Evolutionary conservation across 805 yeast genomes (phyloP).

Genomic region (Kodamaea fukazawae): DNA sequence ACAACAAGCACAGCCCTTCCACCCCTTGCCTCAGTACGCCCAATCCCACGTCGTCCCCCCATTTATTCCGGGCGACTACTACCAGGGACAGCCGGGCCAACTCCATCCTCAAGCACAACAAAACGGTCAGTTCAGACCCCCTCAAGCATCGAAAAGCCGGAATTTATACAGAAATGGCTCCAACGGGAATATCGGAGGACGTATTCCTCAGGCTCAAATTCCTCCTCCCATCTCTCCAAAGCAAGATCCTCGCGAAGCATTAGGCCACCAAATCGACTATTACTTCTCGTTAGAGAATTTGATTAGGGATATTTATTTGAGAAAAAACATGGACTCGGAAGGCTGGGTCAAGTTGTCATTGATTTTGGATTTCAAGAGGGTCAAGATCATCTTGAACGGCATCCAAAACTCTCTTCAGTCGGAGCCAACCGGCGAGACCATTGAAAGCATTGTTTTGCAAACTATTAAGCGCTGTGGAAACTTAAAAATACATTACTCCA

Average conservation of each 20-base stretch:
- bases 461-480: slow-evolving; percentile 54
- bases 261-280: slow-evolving; percentile 72
- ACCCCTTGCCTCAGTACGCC: background rate
- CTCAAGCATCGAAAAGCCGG: too few relatives aligned
- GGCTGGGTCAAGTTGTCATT: slow-evolving; percentile 69
- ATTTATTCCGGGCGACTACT: too few relatives aligned
- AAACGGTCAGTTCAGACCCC: too few relatives aligned
- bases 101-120: slow-evolving; percentile 9
- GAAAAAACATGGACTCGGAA: slow-evolving; percentile 73
- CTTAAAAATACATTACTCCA: slow-evolving; percentile 43
- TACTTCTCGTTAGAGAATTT: slow-evolving; percentile 87
- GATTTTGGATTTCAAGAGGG: slow-evolving; percentile 72
- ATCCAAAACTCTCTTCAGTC: slow-evolving; percentile 33
- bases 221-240: slow-evolving; percentile 49
- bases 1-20: slow-evolving; percentile 1
- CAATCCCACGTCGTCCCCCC: too few relatives aligned
- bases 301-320: slow-evolving; percentile 76
- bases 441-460: slow-evolving; percentile 41
- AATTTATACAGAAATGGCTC: slow-evolving; percentile 18
- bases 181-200: slow-evolving; percentile 11
- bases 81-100: slow-evolving; percentile 1
- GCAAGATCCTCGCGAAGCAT: slow-evolving; percentile 45
- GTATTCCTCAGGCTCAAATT: slow-evolving; percentile 17
- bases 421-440: slow-evolving; percentile 13
- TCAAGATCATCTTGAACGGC: slow-evolving; percentile 51